Percentiles rank a stretch among this genome's conserved stretches.
Conservation (phyloP, 306 rosid genomes). For the Crataegus laevigata region DNA sequence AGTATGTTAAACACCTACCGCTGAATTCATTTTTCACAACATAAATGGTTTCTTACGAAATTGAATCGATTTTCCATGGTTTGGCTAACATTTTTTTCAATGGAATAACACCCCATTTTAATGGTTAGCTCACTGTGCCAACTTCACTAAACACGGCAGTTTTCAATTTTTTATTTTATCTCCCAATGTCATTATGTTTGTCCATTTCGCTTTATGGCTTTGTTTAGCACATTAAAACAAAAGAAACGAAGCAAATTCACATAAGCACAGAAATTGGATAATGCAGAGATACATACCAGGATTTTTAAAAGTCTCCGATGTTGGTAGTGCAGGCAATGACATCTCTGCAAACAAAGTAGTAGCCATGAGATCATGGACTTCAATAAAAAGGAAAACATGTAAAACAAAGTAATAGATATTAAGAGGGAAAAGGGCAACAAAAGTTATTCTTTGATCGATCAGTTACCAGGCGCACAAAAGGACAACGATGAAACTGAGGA, state of each 20-base stretch:
- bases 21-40: background rate
- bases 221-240: background rate
- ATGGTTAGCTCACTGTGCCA: background rate
- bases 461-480: conserved; percentile 92
- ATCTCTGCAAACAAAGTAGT: conserved; percentile 56
- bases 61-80: background rate
- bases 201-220: background rate
- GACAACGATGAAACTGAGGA: conserved; percentile 74
- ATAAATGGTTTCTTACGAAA: background rate
- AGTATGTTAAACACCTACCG: background rate
- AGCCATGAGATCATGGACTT: background rate
- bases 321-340: conserved; percentile 95
- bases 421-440: background rate
- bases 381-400: conserved; percentile 1
- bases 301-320: conserved; percentile 71
- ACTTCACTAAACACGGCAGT: background rate
- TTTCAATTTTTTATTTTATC: background rate
- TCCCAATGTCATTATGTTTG: background rate
- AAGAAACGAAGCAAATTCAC: background rate
- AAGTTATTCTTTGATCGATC: background rate
- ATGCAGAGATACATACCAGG: conserved; percentile 50
- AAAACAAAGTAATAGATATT: background rate
- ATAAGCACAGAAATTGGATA: background rate
- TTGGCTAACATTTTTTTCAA: background rate
- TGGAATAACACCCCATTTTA: background rate